These are phyloP conservation scores for Alternaria incomplexa DNA, from an alignment of 2,329 filamentous ascomycete genomes.

Conservation along the genomic window DNA sequence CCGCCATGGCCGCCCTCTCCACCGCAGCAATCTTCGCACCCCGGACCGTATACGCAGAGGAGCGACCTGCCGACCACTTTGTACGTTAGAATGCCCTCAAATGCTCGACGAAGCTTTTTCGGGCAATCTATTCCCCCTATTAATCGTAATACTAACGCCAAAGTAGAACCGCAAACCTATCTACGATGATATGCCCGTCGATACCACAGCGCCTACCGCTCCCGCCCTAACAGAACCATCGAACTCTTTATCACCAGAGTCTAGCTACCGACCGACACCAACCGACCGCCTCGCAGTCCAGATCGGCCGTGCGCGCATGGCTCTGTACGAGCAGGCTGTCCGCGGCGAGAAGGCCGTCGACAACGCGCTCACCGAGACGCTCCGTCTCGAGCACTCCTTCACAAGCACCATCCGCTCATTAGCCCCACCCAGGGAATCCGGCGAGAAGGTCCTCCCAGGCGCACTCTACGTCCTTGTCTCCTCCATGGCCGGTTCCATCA, in stretches of 20 bases:
- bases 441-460: constrained; percentile 89
- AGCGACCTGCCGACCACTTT: constrained; percentile 28
- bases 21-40: constrained; percentile 56
- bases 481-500: constrained; percentile 92
- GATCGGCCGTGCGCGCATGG: constrained; percentile 79
- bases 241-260: constrained; percentile 37
- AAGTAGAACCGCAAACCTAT: constrained; percentile 65
- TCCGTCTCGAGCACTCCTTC: constrained; percentile 87
- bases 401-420: constrained; percentile 87
- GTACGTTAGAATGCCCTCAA: constrained; percentile 16
- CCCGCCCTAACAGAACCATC: constrained; percentile 41
- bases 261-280: constrained; percentile 67
- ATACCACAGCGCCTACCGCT: constrained; percentile 48
- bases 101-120: neutral
- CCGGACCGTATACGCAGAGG: constrained; percentile 58
- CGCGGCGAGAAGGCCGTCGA: constrained; percentile 84
- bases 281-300: constrained; percentile 88
- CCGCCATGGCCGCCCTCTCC: constrained; percentile 53
- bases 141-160: neutral
- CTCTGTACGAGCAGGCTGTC: constrained; percentile 77
- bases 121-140: neutral
- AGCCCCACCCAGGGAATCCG: constrained; percentile 82
- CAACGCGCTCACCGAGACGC: constrained; percentile 76
- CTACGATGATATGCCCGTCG: constrained; percentile 69
- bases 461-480: constrained; percentile 91